A percentile compares a stretch with the other conserved stretches of the same genome.
phyloP scores from a whole-genome alignment of 2,329 filamentous ascomycete species.

The Pseudocercospora cruenta region DNA sequence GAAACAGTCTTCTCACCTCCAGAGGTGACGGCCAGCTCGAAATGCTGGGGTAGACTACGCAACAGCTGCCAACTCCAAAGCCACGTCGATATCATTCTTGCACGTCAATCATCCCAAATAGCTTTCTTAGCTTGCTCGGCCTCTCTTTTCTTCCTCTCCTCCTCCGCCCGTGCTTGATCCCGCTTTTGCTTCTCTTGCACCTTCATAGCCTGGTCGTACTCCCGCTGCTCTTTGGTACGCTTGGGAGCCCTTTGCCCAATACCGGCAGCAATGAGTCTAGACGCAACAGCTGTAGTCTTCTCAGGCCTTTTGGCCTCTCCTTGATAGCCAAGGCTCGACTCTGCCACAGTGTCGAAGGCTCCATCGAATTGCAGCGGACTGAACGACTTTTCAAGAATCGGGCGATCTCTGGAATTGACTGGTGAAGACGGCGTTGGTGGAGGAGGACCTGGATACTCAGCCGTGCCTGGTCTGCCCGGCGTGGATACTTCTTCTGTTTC shows the following conservation, averaged over 20 bases:
- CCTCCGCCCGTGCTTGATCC: constrained; percentile 71
- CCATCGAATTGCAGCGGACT: constrained; percentile 31
- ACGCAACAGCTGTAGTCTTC: constrained; percentile 90
- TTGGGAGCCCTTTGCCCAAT: constrained; percentile 79
- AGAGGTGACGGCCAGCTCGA: neutral
- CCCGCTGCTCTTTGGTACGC: constrained; percentile 83
- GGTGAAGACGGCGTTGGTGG: constrained; percentile 70
- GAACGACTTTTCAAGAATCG: constrained; percentile 30
- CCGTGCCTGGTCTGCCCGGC: constrained; percentile 28
- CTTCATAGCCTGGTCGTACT: constrained; percentile 79
- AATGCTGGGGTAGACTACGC: too few species aligned
- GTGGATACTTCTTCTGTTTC: constrained; percentile 38
- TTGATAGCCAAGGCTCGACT: constrained; percentile 3
- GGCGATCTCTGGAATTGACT: constrained; percentile 31
- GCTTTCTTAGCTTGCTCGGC: constrained; percentile 75
- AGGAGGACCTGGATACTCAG: constrained; percentile 55
- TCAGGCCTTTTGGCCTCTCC: constrained; percentile 62
- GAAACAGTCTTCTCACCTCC: neutral
- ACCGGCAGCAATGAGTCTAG: constrained; percentile 85
- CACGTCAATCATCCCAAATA: constrained; percentile 74
- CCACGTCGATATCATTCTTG: neutral
- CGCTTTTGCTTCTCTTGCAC: constrained; percentile 81
- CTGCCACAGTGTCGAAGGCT: constrained; percentile 2
- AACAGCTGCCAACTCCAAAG: neutral
- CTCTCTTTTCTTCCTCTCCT: constrained; percentile 65